Base-by-base conservation (phyloP, 805 yeast species). In the Kurtzmaniella fragi region DNA sequence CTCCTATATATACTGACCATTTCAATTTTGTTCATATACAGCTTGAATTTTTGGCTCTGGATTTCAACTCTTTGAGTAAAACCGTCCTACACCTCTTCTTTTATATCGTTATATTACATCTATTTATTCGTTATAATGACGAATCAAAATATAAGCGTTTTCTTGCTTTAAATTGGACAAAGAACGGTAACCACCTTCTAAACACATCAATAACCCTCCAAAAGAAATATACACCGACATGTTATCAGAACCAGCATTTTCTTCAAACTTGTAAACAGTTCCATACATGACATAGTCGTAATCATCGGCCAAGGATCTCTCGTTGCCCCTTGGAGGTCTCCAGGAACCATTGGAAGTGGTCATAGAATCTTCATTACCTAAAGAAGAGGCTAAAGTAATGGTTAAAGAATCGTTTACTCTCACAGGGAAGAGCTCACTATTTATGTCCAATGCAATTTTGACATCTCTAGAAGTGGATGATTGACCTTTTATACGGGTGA, bases 271-370 rank as follows among this genome's bases (percentile, higher is more conserved):
- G 72, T 93, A 93, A 34, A 93, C 95, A 5, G 96, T 89, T 39
- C 99, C 99, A 60, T 90, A 81, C 98, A 93, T 91, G 48, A 93
- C 98, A 54, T 93, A 93, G 62, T 91, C 98, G 68, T 89, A 91
- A 57, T 93, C 98, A 60, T 91, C 97, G 49, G 96, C 96, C 53
- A 91, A 73, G 5, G 95, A 77, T 56, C 83, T 77, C 50, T 89
- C 96, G 42, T 82, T 85, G 10, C 84, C 75, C 62, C 77, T 84
- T 33, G 96, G 95, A 7, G 86, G 88, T 59, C 89, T 75, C 90
- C 91, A 84, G 17, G 84, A 77, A 14, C 84, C 82, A 48, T 78
- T 71, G 20, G 74, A 64, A 11, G 60, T 73, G 57, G 54, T 68
- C 71, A 44, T 67, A 45, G 57, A 59, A 4, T 64, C 50, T 28